Base-by-base conservation (phyloP, 768 basidiomycete genomes). In the Collybiopsis luxurians region DNA sequence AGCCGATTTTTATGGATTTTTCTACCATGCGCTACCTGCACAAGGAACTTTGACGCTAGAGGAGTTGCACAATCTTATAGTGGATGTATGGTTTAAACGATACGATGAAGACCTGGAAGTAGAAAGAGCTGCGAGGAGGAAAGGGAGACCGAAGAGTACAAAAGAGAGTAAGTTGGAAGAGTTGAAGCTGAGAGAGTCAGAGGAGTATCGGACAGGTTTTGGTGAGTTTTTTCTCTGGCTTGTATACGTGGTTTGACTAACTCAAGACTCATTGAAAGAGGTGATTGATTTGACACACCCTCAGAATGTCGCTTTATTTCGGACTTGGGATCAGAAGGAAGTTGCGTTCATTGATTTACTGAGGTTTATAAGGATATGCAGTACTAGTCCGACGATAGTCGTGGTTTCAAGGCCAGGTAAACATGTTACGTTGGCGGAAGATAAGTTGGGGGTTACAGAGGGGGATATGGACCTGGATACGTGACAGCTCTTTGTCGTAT, bases 241-340 rank as follows among this genome's bases (percentile, higher is more conserved):
- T 45, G n/a, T n/a, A n/a, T n/a, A n/a, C n/a, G n/a, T n/a, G n/a
- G n/a, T 47, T 15, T 55, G 11, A 12, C n/a, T 44, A 44, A 28
- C 17, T 44, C 36, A 28, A 38, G 27, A 47, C 27, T 30, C 49
- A 53, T 47, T 51, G 42, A 42, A 57, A 93, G 92, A 94, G 74
- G 78, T 93, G 31, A 80, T 84, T 6, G 92, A 94, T 69, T 77
- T 94, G 26, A 92, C 90, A 0, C 83, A 93, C 60, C 69, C 74
- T n/a, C 68, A 76, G 10, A 93, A 82, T 15, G 86, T 90, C 38
- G 79, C 79, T 27, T 73, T 92, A 3, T 90, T 92, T 67, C 80
- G 88, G 39, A 71, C 73, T 57, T 94, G 92, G 92, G 89, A 92
- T 63, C 85, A 89, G 61, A 83, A 81, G 58, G 89, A 91, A 62